A percentile compares a stretch with the other conserved stretches of the same genome.
These are phyloP conservation scores for Crotalaria pallida DNA, from an alignment of 306 rosid genomes.

Conservation along the genomic window DNA sequence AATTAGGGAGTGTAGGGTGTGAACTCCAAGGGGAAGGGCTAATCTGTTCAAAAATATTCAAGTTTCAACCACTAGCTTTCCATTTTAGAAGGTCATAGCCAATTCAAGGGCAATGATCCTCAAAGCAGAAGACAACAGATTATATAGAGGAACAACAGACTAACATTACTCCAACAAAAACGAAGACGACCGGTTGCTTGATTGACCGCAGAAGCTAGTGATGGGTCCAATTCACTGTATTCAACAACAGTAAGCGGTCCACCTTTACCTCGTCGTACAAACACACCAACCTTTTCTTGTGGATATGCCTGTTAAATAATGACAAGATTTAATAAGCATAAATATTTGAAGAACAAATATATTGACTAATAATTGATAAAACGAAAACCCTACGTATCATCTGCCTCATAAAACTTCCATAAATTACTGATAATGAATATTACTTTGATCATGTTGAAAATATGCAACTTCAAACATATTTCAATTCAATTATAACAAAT, in stretches of 20 bases:
- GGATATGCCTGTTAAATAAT: slow-evolving; percentile 77
- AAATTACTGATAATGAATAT: background rate
- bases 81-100: background rate
- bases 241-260: slow-evolving; percentile 97
- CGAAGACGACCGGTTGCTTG: slow-evolving; percentile 96
- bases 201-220: slow-evolving; percentile 82
- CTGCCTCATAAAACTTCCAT: slow-evolving; percentile 4
- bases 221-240: slow-evolving; percentile 80
- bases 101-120: slow-evolving; percentile 8
- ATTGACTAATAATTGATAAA: background rate
- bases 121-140: slow-evolving; percentile 8
- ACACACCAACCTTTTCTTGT: slow-evolving; percentile 98
- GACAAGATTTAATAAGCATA: slow-evolving; percentile 10
- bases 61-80: slow-evolving; percentile 20
- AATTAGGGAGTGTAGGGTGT: slow-evolving; percentile 6
- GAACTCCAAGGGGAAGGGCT: background rate
- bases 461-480: background rate
- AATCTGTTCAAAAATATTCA: background rate
- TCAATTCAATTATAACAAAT: background rate
- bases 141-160: slow-evolving; percentile 27
- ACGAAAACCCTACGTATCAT: background rate
- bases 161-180: slow-evolving; percentile 96
- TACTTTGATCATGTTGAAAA: background rate
- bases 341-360: background rate
- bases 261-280: slow-evolving; percentile 92